These are phyloP conservation scores for Cryomyces minteri DNA, from an alignment of 495 filamentous ascomycete species.

Conservation along the genomic window DNA sequence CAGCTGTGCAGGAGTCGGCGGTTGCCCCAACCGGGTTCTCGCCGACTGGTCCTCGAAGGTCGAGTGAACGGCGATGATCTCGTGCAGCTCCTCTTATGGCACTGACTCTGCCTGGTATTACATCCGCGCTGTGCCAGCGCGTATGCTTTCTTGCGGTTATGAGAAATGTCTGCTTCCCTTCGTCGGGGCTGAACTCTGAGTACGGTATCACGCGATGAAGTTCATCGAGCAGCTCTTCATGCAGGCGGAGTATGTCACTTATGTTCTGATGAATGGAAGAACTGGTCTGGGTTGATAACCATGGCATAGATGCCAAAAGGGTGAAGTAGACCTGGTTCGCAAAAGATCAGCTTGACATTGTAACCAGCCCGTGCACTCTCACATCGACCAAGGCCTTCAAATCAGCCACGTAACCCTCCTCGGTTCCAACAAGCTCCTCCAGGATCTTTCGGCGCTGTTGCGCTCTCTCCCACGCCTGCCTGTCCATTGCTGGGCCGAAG, in stretches of 20 bases:
- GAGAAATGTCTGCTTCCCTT: no score
- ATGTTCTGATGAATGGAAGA: constrained; percentile 47
- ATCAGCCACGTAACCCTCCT: constrained; percentile 77
- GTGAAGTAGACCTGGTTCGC: constrained; percentile 44
- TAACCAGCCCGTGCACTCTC: constrained; percentile 8
- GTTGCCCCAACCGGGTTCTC: constrained; percentile 22
- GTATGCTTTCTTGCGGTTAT: constrained; percentile 13
- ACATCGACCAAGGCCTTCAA: constrained; percentile 75
- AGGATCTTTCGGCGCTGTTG: constrained; percentile 58
- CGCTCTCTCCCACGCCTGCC: constrained; percentile 49
- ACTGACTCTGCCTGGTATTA: constrained; percentile 25
- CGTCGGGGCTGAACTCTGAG: constrained; percentile 36
- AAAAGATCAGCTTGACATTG: not conserved
- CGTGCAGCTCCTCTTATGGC: constrained; percentile 5
- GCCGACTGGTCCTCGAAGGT: constrained; percentile 12
- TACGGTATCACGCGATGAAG: constrained; percentile 42
- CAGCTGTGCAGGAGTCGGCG: constrained; percentile 51
- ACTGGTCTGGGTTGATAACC: constrained; percentile 32
- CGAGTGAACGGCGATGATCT: constrained; percentile 16
- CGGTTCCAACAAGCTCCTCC: constrained; percentile 68
- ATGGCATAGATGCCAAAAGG: constrained; percentile 40
- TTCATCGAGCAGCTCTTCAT: constrained; percentile 49
- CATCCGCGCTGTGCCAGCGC: constrained; percentile 41
- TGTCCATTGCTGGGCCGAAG: constrained; percentile 38
- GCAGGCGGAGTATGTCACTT: constrained; percentile 49